Percentiles rank a stretch among this genome's conserved stretches.
phyloP scores from a whole-genome alignment of 176 grass and related monocot genomes.

The Alloteropsis semialata region DNA sequence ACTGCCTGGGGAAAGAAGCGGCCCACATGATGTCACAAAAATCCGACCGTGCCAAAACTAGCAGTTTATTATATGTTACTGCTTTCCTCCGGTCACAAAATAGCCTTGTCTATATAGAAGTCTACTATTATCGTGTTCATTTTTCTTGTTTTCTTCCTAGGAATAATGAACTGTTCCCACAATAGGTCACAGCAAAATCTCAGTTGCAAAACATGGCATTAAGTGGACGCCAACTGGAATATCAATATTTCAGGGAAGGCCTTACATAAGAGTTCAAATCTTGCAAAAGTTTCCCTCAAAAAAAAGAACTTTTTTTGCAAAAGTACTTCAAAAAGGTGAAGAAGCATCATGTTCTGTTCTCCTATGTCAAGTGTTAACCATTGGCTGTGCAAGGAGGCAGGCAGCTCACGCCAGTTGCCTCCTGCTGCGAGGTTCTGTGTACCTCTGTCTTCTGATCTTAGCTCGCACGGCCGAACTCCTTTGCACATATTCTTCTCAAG shows the following conservation, averaged over 20 bases:
- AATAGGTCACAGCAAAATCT: too few species aligned
- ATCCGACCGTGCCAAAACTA: background rate
- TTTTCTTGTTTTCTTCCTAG: too few species aligned
- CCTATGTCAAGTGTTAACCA: conserved; percentile 1
- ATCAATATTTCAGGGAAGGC: background rate
- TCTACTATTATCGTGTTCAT: too few species aligned
- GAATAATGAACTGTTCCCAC: too few species aligned
- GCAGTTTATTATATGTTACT: background rate
- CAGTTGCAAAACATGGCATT: too few species aligned
- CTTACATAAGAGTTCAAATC: background rate
- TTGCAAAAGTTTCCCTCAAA: background rate
- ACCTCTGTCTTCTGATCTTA: background rate
- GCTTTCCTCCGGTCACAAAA: background rate
- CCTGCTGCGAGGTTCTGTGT: background rate
- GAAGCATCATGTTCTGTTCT: conserved; percentile 31
- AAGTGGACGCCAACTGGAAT: background rate
- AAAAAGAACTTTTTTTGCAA: background rate
- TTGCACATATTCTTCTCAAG: conserved; percentile 20
- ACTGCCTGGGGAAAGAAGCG: too few species aligned
- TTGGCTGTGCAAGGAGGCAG: background rate
- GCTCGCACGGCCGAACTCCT: background rate
- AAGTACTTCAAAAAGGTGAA: background rate
- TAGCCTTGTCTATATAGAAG: too few species aligned
- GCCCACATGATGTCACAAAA: background rate
- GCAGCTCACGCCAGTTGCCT: background rate